Conservation (phyloP, 768 basidiomycete genomes). For the Xerocomus spinulosus region DNA sequence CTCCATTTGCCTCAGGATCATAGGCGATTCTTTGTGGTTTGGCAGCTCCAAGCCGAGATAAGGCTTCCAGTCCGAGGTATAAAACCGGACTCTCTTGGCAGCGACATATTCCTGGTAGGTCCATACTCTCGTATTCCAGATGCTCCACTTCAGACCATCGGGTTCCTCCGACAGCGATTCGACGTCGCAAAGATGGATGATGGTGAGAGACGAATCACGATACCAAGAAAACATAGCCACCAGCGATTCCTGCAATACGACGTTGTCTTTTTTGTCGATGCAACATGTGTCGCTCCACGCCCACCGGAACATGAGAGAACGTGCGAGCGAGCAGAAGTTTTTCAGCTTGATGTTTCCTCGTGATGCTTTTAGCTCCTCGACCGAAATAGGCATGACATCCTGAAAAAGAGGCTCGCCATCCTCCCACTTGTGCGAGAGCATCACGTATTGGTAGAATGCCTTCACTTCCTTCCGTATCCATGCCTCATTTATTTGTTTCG, state of each 20-base stretch:
- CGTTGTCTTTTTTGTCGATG: constrained; percentile 1
- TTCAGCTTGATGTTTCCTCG: not conserved
- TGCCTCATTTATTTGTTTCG: not conserved
- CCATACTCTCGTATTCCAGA: constrained; percentile 6
- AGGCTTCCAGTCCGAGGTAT: not conserved
- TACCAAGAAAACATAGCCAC: constrained; percentile 10
- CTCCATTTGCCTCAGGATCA: constrained; percentile 8
- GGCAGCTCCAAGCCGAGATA: not conserved
- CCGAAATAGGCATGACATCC: not conserved
- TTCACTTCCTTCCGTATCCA: not conserved
- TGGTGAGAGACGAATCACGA: not conserved
- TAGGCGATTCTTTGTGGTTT: not conserved
- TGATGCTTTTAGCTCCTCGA: not conserved
- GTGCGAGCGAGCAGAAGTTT: not conserved
- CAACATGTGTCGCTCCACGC: constrained; percentile 4
- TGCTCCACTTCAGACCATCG: not conserved
- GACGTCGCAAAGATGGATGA: constrained; percentile 2
- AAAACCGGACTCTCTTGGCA: not conserved
- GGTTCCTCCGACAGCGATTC: not conserved
- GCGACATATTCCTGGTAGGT: constrained; percentile 1
- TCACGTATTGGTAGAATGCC: not conserved
- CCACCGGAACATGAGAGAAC: not conserved
- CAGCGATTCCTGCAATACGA: constrained; percentile 2
- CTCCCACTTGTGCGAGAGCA: constrained; percentile 3
- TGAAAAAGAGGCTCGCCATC: not conserved